phyloP scores from a whole-genome alignment of 139 green algal species.

The Gonium pectorale region DNA sequence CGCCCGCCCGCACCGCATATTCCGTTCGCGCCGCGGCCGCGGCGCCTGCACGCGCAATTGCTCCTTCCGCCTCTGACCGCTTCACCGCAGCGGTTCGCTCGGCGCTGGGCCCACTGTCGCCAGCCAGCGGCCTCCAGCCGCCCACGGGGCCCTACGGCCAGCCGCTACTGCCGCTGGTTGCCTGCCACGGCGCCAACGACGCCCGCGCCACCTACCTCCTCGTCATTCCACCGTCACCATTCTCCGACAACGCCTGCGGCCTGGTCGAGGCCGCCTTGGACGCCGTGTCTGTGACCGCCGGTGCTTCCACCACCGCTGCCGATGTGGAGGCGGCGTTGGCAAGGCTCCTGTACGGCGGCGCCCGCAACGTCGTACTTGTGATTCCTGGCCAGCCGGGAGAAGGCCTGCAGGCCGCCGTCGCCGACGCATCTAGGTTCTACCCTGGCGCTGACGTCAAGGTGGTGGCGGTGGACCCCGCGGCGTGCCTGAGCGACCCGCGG shows the following conservation, averaged over 20 bases:
- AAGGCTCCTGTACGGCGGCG: constrained; percentile 15
- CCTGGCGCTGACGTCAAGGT: background rate
- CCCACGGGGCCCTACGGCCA: background rate
- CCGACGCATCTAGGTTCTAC: background rate
- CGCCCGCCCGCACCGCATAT: too few species aligned
- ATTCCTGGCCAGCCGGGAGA: background rate
- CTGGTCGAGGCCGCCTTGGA: background rate
- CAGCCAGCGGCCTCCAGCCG: background rate
- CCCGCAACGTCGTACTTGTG: constrained; percentile 44
- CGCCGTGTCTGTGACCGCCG: too few species aligned
- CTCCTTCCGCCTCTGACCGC: background rate
- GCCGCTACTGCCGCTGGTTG: background rate
- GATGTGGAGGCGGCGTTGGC: background rate
- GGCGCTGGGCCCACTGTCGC: constrained; percentile 18
- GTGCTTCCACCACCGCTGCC: background rate
- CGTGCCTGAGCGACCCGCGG: background rate
- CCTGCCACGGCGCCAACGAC: background rate
- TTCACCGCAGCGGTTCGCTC: constrained; percentile 15
- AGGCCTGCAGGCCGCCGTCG: background rate
- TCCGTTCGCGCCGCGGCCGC: background rate
- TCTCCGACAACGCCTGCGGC: background rate
- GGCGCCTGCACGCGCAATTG: background rate
- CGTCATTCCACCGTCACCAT: background rate
- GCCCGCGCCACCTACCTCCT: background rate
- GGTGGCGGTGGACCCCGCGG: background rate